Conservation (phyloP, 306 rosid species). For the Trifolium fragiferum region DNA sequence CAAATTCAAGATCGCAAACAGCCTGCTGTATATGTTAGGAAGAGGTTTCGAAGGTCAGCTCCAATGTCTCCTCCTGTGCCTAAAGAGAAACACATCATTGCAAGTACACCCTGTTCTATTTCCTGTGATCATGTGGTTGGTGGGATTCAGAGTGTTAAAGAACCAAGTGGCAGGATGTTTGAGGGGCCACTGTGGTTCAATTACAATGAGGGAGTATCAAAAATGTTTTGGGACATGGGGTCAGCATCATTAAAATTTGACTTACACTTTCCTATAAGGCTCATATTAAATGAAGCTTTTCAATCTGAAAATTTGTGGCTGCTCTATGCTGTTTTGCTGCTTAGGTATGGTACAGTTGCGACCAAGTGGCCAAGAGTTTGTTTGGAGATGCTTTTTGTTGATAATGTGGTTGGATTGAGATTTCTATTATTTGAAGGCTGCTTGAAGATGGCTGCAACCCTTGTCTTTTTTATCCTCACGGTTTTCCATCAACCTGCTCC, state of each 20-base stretch:
- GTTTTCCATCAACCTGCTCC: constrained; percentile 59
- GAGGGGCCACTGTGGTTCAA: constrained; percentile 61
- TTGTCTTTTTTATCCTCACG: constrained; percentile 64
- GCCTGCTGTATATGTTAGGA: constrained; percentile 86
- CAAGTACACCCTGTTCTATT: constrained; percentile 45
- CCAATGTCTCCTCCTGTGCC: constrained; percentile 45
- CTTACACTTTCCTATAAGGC: constrained; percentile 51
- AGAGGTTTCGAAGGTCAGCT: constrained; percentile 62
- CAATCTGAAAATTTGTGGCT: constrained; percentile 57
- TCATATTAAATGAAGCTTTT: constrained; percentile 47
- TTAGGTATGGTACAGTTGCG: constrained; percentile 63
- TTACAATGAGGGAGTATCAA: constrained; percentile 58
- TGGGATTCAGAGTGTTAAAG: constrained; percentile 39
- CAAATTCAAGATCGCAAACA: constrained; percentile 52
- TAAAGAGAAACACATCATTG: constrained; percentile 40
- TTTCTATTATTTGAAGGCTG: constrained; percentile 82
- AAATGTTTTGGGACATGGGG: constrained; percentile 50
- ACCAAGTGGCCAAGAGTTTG: constrained; percentile 74
- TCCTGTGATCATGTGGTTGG: constrained; percentile 38
- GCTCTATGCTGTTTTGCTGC: constrained; percentile 54
- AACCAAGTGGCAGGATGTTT: constrained; percentile 43
- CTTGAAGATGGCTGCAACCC: constrained; percentile 69
- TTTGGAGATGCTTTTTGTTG: constrained; percentile 91
- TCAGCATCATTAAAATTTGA: constrained; percentile 55
- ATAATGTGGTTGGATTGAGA: constrained; percentile 84